phyloP scores from a whole-genome alignment of 2,329 filamentous ascomycete genomes.

The Colletotrichum noveboracense region DNA sequence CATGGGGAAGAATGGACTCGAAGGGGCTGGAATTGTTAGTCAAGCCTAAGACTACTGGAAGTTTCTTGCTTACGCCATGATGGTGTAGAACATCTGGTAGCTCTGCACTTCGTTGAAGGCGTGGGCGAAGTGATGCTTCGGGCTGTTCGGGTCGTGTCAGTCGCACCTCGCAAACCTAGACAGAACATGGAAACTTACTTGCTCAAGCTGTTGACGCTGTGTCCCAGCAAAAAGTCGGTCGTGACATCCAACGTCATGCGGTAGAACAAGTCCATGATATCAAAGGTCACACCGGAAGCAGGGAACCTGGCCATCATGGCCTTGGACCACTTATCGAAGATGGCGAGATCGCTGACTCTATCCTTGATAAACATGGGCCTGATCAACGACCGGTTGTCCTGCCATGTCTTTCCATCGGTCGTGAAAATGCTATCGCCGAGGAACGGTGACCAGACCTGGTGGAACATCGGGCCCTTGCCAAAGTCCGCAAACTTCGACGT shows the following conservation, averaged over 20 bases:
- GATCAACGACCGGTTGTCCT: slow-evolving; percentile 56
- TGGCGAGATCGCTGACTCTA: slow-evolving; percentile 53
- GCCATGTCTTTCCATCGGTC: slow-evolving; percentile 57
- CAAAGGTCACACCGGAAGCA: slow-evolving; percentile 55
- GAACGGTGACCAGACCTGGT: slow-evolving; percentile 47
- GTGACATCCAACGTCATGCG: slow-evolving; percentile 70
- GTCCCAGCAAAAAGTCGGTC: slow-evolving; percentile 72
- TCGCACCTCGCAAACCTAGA: background rate
- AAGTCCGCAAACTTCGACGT: slow-evolving; percentile 63
- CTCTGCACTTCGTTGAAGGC: slow-evolving; percentile 75
- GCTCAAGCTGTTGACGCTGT: slow-evolving; percentile 53
- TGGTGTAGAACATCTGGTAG: slow-evolving; percentile 67
- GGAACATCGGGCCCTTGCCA: slow-evolving; percentile 49
- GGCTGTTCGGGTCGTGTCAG: slow-evolving; percentile 38
- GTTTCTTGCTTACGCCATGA: slow-evolving; percentile 37
- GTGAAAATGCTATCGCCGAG: slow-evolving; percentile 64
- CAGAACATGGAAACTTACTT: slow-evolving; percentile 31
- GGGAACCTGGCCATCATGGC: slow-evolving; percentile 65
- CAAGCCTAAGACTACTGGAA: background rate
- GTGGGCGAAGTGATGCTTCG: slow-evolving; percentile 65
- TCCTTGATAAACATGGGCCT: slow-evolving; percentile 58
- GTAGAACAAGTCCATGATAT: slow-evolving; percentile 69
- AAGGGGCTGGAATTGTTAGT: slow-evolving; percentile 54
- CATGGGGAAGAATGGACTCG: slow-evolving; percentile 61
- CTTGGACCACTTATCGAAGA: slow-evolving; percentile 65